Evolutionary conservation across 441 rosid genomes (phyloP).

Genomic region (Aleurites moluccanus): DNA sequence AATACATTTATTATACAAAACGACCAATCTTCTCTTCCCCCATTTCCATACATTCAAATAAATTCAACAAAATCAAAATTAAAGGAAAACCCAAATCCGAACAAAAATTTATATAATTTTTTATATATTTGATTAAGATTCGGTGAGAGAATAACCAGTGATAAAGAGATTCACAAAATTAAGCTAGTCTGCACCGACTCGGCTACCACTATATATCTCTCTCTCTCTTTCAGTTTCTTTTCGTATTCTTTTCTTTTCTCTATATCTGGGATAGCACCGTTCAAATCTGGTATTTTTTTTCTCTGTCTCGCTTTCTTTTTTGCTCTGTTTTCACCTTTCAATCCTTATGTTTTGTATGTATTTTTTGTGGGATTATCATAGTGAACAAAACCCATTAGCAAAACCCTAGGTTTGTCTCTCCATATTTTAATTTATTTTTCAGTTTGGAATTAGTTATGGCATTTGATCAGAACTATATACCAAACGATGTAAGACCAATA

Average conservation of each 20-base stretch:
- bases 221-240: neutral
- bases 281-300: slow-evolving; percentile 33
- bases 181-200: slow-evolving; percentile 23
- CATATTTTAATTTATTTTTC: slow-evolving; percentile 13
- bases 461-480: slow-evolving; percentile 53
- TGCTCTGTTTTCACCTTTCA: neutral
- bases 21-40: neutral
- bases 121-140: neutral
- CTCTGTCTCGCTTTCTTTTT: neutral
- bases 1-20: neutral
- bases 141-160: no score
- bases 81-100: neutral
- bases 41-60: neutral
- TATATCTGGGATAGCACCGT: slow-evolving; percentile 6
- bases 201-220: slow-evolving; percentile 7
- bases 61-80: neutral
- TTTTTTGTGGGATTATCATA: slow-evolving; percentile 19
- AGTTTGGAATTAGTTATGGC: slow-evolving; percentile 42
- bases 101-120: no score
- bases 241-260: neutral
- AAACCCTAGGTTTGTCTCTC: slow-evolving; percentile 20
- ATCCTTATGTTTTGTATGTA: neutral
- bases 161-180: slow-evolving; percentile 25
- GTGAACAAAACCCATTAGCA: slow-evolving; percentile 21
- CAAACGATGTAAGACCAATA: slow-evolving; percentile 47